phyloP scores from a whole-genome alignment of 768 basidiomycete genomes.

The Neoboletus brunneissimus region DNA sequence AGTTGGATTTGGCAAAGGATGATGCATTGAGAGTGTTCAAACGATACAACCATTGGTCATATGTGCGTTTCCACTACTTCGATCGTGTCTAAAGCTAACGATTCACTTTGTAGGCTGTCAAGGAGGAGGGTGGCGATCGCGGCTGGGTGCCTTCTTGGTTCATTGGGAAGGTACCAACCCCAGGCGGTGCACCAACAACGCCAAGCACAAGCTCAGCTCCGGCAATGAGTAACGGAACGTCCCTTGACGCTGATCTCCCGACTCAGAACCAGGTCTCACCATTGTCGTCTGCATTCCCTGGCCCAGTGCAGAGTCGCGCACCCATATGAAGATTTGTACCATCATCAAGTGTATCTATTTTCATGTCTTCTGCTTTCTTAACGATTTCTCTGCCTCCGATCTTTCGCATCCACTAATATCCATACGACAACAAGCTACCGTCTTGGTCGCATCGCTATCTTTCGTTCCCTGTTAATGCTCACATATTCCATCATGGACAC shows the following conservation, averaged over 20 bases:
- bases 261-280: conserved; percentile 60
- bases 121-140: conserved; percentile 88
- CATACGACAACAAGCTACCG: conserved; percentile 17
- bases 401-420: conserved; percentile 22
- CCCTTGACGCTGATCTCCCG: conserved; percentile 38
- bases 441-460: conserved; percentile 24
- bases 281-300: conserved; percentile 78
- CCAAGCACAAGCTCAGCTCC: conserved; percentile 47
- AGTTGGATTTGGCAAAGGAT: conserved; percentile 85
- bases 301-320: conserved; percentile 33
- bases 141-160: conserved; percentile 99
- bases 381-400: conserved; percentile 17
- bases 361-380: conserved; percentile 14
- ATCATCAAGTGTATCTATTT: conserved; percentile 24
- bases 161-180: conserved; percentile 75
- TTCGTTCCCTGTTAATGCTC: conserved; percentile 30
- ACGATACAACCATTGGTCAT: conserved; percentile 97
- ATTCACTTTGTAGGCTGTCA: conserved; percentile 67
- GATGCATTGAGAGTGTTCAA: conserved; percentile 92
- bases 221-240: conserved; percentile 28
- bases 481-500: conserved; percentile 18
- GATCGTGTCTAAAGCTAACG: conserved; percentile 1
- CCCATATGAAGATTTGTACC: conserved; percentile 17
- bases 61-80: conserved; percentile 47
- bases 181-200: conserved; percentile 43